Base-by-base conservation (phyloP, 2,329 filamentous ascomycete species). In the Fusarium annulatum region DNA sequence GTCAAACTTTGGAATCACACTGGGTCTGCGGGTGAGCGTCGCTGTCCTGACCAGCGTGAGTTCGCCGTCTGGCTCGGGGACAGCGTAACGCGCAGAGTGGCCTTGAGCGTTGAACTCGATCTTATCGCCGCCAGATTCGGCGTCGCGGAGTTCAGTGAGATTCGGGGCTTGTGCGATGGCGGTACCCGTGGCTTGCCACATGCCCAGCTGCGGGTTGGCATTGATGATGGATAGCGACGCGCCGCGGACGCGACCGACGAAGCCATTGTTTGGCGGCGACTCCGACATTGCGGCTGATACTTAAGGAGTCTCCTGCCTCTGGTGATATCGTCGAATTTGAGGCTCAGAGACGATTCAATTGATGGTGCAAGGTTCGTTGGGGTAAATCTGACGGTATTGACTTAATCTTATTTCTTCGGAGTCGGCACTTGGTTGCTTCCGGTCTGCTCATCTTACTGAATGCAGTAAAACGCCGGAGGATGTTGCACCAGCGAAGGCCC, bases 161-260 rank as follows among this genome's bases (percentile, higher is more conserved):
- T 51, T 59, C 8, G 56, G 56, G 3, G 56, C 56, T 51, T 59
- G 56, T 8, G 56, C 56, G 23, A 59, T 59, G 33, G 56, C 56
- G 1, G 56, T 59, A 3, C 56, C 56, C 6, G 56, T 59, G 46
- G 56, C 56, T 59, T 59, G 56, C 56, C 56, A 59, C 56, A 59
- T 59, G 23, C 56, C 56, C 42, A 59, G 42, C 33, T 59, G 56
- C 15, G 56, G 56, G 34, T 59, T 59, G 23, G 56, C 56, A n/a
- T 59, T 59, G 14, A 59, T 30, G 23, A 59, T 36, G 3, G 56
- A 59, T 39, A 59, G 33, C 23, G 56, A 59, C 19, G 56, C 42
- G 26, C 56, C 56, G 12, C 56, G 56, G 21, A 59, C 56, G 42
- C 56, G 56, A 30, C 26, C 26, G 34, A 51, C 56, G 42, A 59